These are phyloP conservation scores for Withania somnifera DNA, from an alignment of 305 asterid species.

Conservation along the genomic window DNA sequence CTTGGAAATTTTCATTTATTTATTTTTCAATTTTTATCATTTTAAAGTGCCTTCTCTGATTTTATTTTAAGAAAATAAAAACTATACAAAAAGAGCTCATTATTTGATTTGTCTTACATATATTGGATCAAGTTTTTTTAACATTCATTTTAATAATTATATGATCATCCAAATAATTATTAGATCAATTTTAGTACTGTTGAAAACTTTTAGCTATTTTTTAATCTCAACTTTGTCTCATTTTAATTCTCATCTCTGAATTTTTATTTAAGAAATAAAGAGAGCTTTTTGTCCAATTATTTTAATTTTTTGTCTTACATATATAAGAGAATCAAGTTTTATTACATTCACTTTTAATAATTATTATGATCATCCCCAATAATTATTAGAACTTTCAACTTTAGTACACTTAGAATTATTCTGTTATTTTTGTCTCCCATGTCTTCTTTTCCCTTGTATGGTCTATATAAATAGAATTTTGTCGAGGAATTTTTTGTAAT, in stretches of 20 bases:
- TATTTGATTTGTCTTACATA: not conserved
- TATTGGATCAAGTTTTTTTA: not conserved
- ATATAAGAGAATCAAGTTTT: not conserved
- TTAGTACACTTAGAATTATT: not conserved
- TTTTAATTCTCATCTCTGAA: not conserved
- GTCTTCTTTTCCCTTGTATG: not conserved
- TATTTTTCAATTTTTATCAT: too few species aligned
- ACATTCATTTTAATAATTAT: not conserved
- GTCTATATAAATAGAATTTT: not conserved
- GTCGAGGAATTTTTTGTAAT: not conserved
- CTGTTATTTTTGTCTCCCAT: constrained; percentile 1
- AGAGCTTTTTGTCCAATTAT: not conserved
- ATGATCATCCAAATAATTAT: not conserved
- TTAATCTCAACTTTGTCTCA: not conserved
- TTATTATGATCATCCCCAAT: not conserved
- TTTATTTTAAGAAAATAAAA: not conserved
- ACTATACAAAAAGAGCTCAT: not conserved
- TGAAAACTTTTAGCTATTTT: not conserved
- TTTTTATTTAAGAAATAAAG: not conserved
- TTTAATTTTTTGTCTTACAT: not conserved
- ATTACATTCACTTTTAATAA: not conserved
- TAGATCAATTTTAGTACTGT: not conserved
- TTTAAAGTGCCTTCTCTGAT: not conserved
- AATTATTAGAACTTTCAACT: not conserved
- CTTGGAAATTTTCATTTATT: not conserved